A percentile compares a stretch with the other conserved stretches of the same genome.
These are phyloP conservation scores for Aspergillus glaucus DNA, from an alignment of 2,329 filamentous ascomycete genomes.

Conservation along the genomic window DNA sequence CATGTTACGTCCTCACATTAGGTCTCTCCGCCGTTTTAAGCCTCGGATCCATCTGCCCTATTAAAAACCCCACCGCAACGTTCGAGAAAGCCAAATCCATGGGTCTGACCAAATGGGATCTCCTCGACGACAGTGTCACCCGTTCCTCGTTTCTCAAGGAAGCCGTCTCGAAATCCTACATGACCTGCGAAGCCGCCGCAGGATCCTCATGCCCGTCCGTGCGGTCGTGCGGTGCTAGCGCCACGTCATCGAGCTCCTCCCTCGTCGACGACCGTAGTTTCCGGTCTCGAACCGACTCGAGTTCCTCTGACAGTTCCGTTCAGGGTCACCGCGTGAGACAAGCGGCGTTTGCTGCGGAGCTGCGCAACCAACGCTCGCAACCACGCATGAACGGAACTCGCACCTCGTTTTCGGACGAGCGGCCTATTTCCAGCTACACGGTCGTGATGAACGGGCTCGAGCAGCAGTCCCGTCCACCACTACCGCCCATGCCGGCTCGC, in stretches of 20 bases:
- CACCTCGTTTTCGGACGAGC: conserved; percentile 26
- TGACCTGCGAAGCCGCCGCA: conserved; percentile 30
- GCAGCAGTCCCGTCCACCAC: conserved; percentile 7
- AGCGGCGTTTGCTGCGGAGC: conserved; percentile 26
- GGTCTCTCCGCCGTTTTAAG: conserved; percentile 52
- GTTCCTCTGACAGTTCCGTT: background rate
- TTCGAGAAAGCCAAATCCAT: conserved; percentile 49
- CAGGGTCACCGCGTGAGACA: conserved; percentile 23
- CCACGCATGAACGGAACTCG: conserved; percentile 7
- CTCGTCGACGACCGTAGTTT: background rate
- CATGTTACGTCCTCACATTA: conserved; percentile 52
- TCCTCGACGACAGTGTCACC: conserved; percentile 40
- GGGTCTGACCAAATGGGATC: conserved; percentile 53
- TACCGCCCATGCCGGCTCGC: conserved; percentile 1
- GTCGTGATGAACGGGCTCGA: conserved; percentile 30
- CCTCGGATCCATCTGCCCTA: conserved; percentile 40
- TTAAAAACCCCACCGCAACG: conserved; percentile 35
- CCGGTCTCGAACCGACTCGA: background rate
- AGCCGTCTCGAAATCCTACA: conserved; percentile 55
- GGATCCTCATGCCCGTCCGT: background rate
- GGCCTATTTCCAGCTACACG: conserved; percentile 35
- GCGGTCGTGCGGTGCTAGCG: conserved; percentile 7
- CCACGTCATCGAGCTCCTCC: conserved; percentile 1
- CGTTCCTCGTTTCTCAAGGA: conserved; percentile 56
- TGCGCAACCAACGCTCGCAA: conserved; percentile 22